phyloP scores from a whole-genome alignment of 345 rosid species.

The Laguncularia racemosa region DNA sequence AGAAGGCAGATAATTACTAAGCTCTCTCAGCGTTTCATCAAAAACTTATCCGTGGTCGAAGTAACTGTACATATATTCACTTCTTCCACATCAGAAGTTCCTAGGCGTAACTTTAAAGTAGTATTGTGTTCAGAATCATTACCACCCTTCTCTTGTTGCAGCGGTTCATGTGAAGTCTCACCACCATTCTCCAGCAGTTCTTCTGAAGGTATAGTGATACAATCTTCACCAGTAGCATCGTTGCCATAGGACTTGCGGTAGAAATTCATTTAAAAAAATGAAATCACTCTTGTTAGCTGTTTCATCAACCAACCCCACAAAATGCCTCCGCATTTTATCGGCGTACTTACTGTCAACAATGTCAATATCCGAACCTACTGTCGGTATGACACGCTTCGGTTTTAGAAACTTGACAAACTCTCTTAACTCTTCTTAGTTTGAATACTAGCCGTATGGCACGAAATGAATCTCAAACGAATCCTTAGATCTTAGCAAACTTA shows the following conservation, averaged over 20 bases:
- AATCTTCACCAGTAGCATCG: conserved; percentile 20
- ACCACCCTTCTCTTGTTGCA: conserved; percentile 16
- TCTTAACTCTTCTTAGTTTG: conserved; percentile 78
- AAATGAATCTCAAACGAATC: conserved; percentile 81
- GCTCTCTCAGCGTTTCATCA: conserved; percentile 52
- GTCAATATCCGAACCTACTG: conserved; percentile 66
- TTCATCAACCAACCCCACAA: conserved; percentile 74
- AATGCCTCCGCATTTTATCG: conserved; percentile 60
- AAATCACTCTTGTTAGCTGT: conserved; percentile 74
- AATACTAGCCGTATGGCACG: conserved; percentile 91
- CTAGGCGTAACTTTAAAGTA: conserved; percentile 11
- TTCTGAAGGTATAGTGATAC: too few species aligned
- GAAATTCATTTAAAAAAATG: conserved; percentile 55
- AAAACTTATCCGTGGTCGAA: conserved; percentile 26
- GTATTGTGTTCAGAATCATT: conserved; percentile 15
- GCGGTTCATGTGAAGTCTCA: neutral
- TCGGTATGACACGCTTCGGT: conserved; percentile 76
- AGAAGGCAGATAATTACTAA: conserved; percentile 49
- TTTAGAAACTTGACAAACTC: conserved; percentile 74
- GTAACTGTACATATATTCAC: conserved; percentile 15
- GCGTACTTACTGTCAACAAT: conserved; percentile 43
- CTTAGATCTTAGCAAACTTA: conserved; percentile 63
- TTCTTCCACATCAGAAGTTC: conserved; percentile 13
- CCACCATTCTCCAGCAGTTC: too few species aligned
- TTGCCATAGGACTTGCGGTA: conserved; percentile 22